Evolutionary conservation across 768 basidiomycete species (phyloP), one percentile per base, ranked within the genome.

Genomic region (Austroboletus eburneus): DNA sequence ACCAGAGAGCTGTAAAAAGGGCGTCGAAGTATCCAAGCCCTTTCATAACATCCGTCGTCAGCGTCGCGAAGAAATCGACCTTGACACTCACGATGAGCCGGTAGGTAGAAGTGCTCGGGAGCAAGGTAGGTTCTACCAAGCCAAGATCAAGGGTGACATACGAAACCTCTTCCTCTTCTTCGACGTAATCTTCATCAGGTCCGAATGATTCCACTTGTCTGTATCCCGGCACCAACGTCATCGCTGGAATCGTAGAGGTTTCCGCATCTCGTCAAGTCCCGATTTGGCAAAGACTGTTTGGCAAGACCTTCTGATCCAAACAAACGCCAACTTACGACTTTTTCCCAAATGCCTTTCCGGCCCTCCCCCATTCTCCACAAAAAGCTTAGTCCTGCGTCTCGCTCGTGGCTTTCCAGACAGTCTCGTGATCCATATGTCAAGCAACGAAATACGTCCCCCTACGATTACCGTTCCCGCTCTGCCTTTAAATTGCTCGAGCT

Each of bases 401-500:
- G 63, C 14, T 62, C 70, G 41, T 91, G 89, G 89, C 73, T 91
- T 12, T 64, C 78, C 1, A 73, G 89, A 23, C 89, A 91, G 60
- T 73, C 64, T 39, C 69, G 74, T 12, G 89, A 91, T 58, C 85
- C 85, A 0, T 88, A 81, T 58, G 80, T 91, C 24, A 80, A 79
- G 55, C 66, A 68, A 42, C 80, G 85, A 32, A 64, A 69, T 41
- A 59, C 71, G 0, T 60, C 69, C 21, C 66, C 75, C 8, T 59
- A 63, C 0, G 57, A 72, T 10, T 95, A 82, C 65, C 84, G 92
- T 21, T 84, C 94, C 0, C 82, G 95, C 39, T 87, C 91, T 12
- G 91, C 93, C 4, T 95, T 89, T 74, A 97, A 97, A 69, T 81
- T 97, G 14, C 65, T 92, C 48, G 87, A 93, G 56, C 77, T 98